Evolutionary conservation across 192 early-diverging fungal genomes (phyloP).

Genomic region (Coemansia sp.): DNA sequence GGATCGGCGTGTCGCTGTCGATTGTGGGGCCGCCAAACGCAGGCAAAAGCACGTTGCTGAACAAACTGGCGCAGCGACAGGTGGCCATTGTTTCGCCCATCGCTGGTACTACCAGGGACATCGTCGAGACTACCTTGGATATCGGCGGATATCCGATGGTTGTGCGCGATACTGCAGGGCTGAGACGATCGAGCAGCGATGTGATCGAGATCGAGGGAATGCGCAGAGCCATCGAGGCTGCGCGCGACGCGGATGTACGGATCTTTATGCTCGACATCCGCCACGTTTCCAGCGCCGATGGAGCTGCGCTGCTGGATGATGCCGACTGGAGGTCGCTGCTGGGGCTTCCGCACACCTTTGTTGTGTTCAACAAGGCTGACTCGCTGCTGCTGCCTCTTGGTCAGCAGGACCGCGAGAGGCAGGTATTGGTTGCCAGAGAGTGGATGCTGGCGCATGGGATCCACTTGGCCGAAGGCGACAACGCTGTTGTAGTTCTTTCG

Average conservation of each 20-base stretch:
- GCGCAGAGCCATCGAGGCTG: constrained; percentile 55
- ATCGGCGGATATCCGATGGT: constrained; percentile 76
- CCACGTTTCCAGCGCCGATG: neutral
- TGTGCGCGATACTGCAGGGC: constrained; percentile 71
- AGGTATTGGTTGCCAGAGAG: neutral
- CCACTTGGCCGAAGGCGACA: neutral
- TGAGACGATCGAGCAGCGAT: constrained; percentile 59
- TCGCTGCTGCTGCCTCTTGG: neutral
- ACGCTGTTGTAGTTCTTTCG: constrained; percentile 21
- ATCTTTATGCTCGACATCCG: constrained; percentile 60
- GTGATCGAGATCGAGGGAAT: constrained; percentile 71
- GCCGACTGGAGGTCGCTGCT: constrained; percentile 24
- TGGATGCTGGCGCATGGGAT: constrained; percentile 7
- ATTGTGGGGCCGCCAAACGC: constrained; percentile 78
- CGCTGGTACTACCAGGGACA: constrained; percentile 76
- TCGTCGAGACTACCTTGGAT: constrained; percentile 71
- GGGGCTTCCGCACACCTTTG: constrained; percentile 57
- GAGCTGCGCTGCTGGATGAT: neutral
- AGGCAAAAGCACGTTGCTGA: constrained; percentile 75
- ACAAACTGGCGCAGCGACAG: constrained; percentile 63
- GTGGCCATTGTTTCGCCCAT: constrained; percentile 75
- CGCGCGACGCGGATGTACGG: constrained; percentile 63
- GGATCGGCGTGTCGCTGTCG: constrained; percentile 67
- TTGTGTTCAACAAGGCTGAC: constrained; percentile 70
- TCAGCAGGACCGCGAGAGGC: too few relatives aligned